Evolutionary conservation across 257 asterid genomes (phyloP).

Genomic region (Solanum rostratum): DNA sequence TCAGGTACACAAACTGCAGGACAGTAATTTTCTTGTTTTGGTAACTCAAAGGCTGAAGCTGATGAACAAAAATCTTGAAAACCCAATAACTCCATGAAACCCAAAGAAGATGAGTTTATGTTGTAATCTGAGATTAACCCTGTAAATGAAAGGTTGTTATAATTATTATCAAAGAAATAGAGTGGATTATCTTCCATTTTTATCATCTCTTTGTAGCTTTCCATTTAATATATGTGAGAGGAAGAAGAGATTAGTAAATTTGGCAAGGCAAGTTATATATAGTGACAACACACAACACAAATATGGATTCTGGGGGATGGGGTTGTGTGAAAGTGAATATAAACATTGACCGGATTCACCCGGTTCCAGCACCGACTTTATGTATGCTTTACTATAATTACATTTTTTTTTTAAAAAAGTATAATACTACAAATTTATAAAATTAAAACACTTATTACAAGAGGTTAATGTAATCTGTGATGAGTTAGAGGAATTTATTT

Average conservation of each 20-base stretch:
- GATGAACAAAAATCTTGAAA: constrained; percentile 24
- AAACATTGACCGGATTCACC: neutral
- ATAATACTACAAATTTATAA: no score
- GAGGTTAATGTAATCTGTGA: no score
- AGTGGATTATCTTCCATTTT: constrained; percentile 29
- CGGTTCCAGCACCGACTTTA: neutral
- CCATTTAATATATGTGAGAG: neutral
- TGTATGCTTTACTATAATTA: neutral
- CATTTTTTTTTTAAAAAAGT: no score
- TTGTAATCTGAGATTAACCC: constrained; percentile 16
- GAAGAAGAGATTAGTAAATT: neutral
- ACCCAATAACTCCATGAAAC: constrained; percentile 54
- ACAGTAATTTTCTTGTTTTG: neutral
- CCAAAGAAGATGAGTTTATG: constrained; percentile 15
- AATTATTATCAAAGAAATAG: constrained; percentile 18
- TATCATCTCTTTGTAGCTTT: constrained; percentile 1
- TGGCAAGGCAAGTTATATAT: neutral
- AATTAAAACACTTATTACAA: no score
- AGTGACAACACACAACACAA: neutral
- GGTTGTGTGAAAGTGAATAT: neutral
- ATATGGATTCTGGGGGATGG: no score
- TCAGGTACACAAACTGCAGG: neutral
- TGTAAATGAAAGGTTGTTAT: constrained; percentile 3
- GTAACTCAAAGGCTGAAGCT: constrained; percentile 11
- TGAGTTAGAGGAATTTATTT: no score